Conservation (phyloP, 495 filamentous ascomycete genomes). For the Pyrenula massariospora region DNA sequence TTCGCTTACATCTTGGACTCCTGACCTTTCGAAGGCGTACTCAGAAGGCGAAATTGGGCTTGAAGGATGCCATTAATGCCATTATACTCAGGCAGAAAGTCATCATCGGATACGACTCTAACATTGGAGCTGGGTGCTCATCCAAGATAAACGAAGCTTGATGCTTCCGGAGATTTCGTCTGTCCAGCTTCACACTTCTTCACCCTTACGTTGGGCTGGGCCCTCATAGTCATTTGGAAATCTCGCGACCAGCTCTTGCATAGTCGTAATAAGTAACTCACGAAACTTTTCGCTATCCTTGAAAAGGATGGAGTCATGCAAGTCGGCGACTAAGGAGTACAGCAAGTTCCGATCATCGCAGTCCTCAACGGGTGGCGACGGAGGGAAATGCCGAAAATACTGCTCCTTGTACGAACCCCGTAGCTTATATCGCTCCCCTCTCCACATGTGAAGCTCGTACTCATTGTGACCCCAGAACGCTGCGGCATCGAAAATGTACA, state of each 20-base stretch:
- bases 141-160: no score
- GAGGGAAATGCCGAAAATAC: conserved; percentile 15
- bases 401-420: conserved; percentile 14
- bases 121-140: no score
- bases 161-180: no score
- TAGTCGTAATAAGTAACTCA: not conserved
- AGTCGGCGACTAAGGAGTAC: conserved; percentile 14
- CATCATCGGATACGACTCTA: no score
- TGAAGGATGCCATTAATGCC: no score
- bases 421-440: conserved; percentile 10
- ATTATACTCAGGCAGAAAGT: no score
- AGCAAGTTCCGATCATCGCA: conserved; percentile 17
- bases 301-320: not conserved
- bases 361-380: conserved; percentile 14
- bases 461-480: conserved; percentile 10
- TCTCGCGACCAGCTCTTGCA: not conserved
- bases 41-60: no score
- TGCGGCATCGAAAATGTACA: conserved; percentile 8
- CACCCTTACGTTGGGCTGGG: not conserved
- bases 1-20: no score
- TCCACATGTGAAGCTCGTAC: conserved; percentile 8
- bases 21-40: no score
- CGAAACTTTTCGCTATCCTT: not conserved
- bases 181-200: no score
- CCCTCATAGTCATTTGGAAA: not conserved